Conservation (phyloP, 1,139 yeast genomes). For the Sugiyamaella pinicola region DNA sequence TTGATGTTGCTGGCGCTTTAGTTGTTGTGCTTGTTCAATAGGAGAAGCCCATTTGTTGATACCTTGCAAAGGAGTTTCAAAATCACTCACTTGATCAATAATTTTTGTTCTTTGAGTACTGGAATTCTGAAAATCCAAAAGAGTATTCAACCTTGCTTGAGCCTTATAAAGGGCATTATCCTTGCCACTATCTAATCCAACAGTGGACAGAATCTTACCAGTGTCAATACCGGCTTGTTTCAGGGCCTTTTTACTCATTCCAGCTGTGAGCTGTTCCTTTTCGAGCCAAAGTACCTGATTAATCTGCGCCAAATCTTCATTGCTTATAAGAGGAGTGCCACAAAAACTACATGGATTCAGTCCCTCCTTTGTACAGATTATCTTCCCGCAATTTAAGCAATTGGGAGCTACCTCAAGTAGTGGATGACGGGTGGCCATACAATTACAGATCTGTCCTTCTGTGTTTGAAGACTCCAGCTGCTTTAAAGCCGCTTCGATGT, state of each 20-base stretch:
- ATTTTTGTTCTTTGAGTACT: conserved; percentile 89
- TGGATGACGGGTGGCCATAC: conserved; percentile 75
- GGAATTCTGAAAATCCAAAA: conserved; percentile 79
- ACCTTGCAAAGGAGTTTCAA: conserved; percentile 55
- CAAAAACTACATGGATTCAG: conserved; percentile 85
- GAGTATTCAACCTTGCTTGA: conserved; percentile 67
- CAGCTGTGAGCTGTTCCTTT: conserved; percentile 36
- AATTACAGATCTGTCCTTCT: conserved; percentile 56
- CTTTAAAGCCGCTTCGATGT: conserved; percentile 41
- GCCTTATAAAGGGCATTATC: conserved; percentile 50
- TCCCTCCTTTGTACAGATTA: conserved; percentile 88
- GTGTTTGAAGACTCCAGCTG: conserved; percentile 38
- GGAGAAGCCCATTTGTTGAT: conserved; percentile 84
- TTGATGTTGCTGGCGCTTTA: conserved; percentile 81
- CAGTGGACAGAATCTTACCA: conserved; percentile 57
- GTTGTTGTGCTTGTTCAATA: conserved; percentile 76
- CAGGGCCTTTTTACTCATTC: conserved; percentile 36
- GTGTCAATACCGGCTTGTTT: conserved; percentile 32
- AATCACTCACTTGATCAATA: conserved; percentile 92
- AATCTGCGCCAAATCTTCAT: conserved; percentile 63
- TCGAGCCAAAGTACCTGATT: conserved; percentile 41
- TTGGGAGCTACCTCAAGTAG: conserved; percentile 89
- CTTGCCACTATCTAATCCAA: conserved; percentile 40
- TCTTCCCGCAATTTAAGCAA: conserved; percentile 91
- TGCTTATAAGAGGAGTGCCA: conserved; percentile 63